Conservation (phyloP, 179 eudicot genomes). For the Vitellaria paradoxa region DNA sequence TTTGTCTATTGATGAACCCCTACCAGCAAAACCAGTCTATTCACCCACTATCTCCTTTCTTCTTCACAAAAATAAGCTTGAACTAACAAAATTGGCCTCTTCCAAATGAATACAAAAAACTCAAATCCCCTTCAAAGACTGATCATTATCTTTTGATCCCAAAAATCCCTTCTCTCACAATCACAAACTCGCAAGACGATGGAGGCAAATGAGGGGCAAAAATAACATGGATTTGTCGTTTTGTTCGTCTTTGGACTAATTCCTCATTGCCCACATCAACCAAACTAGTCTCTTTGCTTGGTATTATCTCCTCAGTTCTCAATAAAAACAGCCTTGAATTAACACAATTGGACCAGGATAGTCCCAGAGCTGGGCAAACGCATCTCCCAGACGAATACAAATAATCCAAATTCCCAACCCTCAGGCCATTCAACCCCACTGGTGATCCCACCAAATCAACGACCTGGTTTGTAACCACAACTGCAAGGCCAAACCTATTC, state of each 20-base stretch:
- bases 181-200: slow-evolving; percentile 65
- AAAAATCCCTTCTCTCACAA: slow-evolving; percentile 62
- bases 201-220: slow-evolving; percentile 90
- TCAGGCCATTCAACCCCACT: slow-evolving; percentile 40
- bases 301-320: slow-evolving; percentile 44
- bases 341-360: slow-evolving; percentile 95
- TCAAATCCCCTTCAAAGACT: neutral
- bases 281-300: slow-evolving; percentile 30
- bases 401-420: slow-evolving; percentile 59
- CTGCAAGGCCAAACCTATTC: slow-evolving; percentile 60
- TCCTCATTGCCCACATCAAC: slow-evolving; percentile 34
- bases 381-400: slow-evolving; percentile 72
- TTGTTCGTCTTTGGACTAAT: slow-evolving; percentile 28
- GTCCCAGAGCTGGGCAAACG: slow-evolving; percentile 82
- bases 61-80: neutral
- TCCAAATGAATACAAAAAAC: neutral
- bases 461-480: slow-evolving; percentile 84
- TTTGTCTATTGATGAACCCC: neutral
- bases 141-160: slow-evolving; percentile 42
- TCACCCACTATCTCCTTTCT: neutral
- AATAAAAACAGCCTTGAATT: slow-evolving; percentile 77
- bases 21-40: neutral
- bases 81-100: neutral
- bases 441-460: slow-evolving; percentile 54
- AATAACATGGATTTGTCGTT: slow-evolving; percentile 62